Base-by-base conservation (phyloP, 2,329 filamentous ascomycete genomes). In the Penicillium frequentans region DNA sequence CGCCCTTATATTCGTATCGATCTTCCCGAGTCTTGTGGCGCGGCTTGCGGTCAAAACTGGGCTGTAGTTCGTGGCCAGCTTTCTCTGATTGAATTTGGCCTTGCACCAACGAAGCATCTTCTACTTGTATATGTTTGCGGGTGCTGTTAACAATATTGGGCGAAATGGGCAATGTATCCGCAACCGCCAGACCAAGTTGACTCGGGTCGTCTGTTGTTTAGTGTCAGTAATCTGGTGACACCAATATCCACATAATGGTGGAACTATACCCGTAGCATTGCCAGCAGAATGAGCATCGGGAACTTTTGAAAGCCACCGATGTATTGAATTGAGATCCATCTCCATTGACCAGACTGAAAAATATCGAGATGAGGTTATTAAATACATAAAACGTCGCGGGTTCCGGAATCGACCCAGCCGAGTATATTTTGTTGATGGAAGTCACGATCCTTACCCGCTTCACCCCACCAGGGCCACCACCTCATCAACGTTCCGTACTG, bases 11-110 rank as follows among this genome's bases (percentile, higher is more conserved):
- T 27, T 85, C 79, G 65, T 88, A 88, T 33, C 79, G 81, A 64
- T 84, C 80, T 24, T 77, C 72, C 50, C 78, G 80, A 16, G 84
- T 87, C 69, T 82, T 89, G 60, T 80, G 75, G 31, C 86, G 80
- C 19, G 79, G 71, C 46, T 76, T 76, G 64, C 79, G 85, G 54
- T 83, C 78, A 55, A 81, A 86, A 14, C 61, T 58, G 39, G 59
- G 55, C 11, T 49, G 45, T 35, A 13, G 9, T 16, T 23, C 29
- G 5, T 13, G 26, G 26, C 14, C 27, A 29, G n/a, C 7, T 10
- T 35, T 35, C 27, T 24, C 3, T 19, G 11, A 29, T 19, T 11
- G 23, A 9, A 42, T 39, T 8, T 24, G 24, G 11, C 19, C 9
- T 10, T 42, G 39, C 11, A 7, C 11, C 19, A 21, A 23, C 5